Base-by-base conservation (phyloP, 2,329 filamentous ascomycete species). In the Chalaropsis ovoidea region DNA sequence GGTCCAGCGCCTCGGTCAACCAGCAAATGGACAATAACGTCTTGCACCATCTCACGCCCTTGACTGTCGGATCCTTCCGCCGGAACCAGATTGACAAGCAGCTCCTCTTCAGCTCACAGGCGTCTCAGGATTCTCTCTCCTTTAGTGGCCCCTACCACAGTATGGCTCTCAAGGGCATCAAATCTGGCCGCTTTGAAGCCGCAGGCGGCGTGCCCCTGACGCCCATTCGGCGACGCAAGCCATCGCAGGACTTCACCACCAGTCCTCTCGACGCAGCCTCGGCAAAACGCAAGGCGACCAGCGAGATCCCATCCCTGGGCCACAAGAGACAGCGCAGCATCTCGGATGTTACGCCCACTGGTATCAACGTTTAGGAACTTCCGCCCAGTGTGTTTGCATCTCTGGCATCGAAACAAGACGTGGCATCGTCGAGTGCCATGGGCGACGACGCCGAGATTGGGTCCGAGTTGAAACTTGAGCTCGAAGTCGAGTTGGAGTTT, bases 41-140 rank as follows among this genome's bases (percentile, higher is more conserved):
- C 8, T 72, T 75, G 11, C 83, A 91, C 47, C 85, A 87, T 71
- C 82, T 84, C 69, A 83, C 83, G 67, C 75, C 80, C 8, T 82
- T 86, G 66, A 83, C 87, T 15, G 88, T 94, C 43, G 88, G 88
- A 45, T 87, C 89, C 0, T 95, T 94, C 79, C 88, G 88, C 65
- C 83, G 79, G 69, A 86, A 83, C 73, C 85, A 83, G 72, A 84
- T 78, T 78, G 82, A 83, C 72, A 80, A 83, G 72, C 80, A 83
- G 70, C 76, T 85, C 67, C 82, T 85, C 67, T 74, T 81, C 69
- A 84, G 81, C 75, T 82, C 81, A 71, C 81, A 83, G 70, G 82
- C 81, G 24, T 85, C 82, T 45, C 76, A 82, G 66, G 81, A 87
- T 70, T 85, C 85, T 47, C 77, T 88, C 31, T 80, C 82, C 62